Percentiles rank a stretch among this genome's conserved stretches.
These are phyloP conservation scores for Epichloe hybrida DNA, from an alignment of 2,329 filamentous ascomycete genomes.

Conservation along the genomic window DNA sequence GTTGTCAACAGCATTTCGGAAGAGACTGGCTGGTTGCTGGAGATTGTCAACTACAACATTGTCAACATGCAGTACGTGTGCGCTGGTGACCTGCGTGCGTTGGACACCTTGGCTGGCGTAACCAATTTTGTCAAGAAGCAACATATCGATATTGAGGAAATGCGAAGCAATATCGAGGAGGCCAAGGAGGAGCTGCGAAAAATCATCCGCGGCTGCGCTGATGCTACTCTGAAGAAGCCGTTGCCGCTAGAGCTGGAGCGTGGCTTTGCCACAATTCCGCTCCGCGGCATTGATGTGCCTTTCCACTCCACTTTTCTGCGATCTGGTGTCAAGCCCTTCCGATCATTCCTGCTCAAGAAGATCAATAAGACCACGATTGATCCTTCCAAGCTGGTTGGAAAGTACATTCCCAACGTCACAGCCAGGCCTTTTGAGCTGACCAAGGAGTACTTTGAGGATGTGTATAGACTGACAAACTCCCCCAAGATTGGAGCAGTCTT, in stretches of 20 bases:
- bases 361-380: constrained; percentile 99
- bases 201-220: constrained; percentile 80
- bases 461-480: constrained; percentile 86
- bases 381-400: constrained; percentile 88
- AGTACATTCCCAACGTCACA: constrained; percentile 98
- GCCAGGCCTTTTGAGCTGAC: constrained; percentile 89
- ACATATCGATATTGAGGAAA: constrained; percentile 90
- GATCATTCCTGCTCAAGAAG: constrained; percentile 97
- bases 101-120: constrained; percentile 64
- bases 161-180: constrained; percentile 82
- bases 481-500: constrained; percentile 65
- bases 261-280: constrained; percentile 91
- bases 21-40: constrained; percentile 85
- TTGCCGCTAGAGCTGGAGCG: constrained; percentile 80
- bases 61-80: constrained; percentile 66
- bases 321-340: constrained; percentile 97
- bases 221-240: constrained; percentile 80
- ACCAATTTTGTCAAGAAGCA: constrained; percentile 93
- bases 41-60: constrained; percentile 96
- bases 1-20: constrained; percentile 92
- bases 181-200: constrained; percentile 80
- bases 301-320: constrained; percentile 99
- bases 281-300: constrained; percentile 93
- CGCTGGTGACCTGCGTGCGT: constrained; percentile 54
- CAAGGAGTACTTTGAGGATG: constrained; percentile 99